Conservation (phyloP, 1,139 yeast species). For the Candida labiduridarum region DNA sequence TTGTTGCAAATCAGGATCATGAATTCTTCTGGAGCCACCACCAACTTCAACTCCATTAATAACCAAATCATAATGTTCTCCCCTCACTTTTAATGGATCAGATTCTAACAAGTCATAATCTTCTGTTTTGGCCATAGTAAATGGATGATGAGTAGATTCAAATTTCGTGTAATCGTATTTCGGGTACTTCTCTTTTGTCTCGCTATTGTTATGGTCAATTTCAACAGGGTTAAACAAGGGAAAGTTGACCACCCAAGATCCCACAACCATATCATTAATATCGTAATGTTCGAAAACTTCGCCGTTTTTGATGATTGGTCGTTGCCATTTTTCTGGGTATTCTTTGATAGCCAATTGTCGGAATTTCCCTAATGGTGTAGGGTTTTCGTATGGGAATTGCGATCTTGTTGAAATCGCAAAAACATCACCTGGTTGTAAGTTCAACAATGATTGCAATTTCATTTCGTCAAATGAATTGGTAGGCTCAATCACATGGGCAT, state of each 20-base stretch:
- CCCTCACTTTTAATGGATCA: constrained; percentile 68
- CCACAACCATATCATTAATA: constrained; percentile 50
- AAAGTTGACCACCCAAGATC: constrained; percentile 85
- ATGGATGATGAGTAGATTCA: constrained; percentile 92
- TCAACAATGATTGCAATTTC: constrained; percentile 33
- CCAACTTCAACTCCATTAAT: constrained; percentile 95
- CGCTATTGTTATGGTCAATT: constrained; percentile 32
- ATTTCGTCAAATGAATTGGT: constrained; percentile 19
- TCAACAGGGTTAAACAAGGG: constrained; percentile 86
- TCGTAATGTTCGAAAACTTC: constrained; percentile 20
- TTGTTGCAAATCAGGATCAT: constrained; percentile 76
- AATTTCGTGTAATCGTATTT: constrained; percentile 48
- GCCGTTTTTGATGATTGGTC: constrained; percentile 33
- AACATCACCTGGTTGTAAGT: constrained; percentile 68
- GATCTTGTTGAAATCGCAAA: constrained; percentile 77
- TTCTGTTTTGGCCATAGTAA: constrained; percentile 81
- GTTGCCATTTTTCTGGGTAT: constrained; percentile 54
- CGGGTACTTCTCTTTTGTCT: constrained; percentile 51
- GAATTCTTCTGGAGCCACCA: constrained; percentile 96
- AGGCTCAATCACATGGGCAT: constrained; percentile 25
- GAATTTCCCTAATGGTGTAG: constrained; percentile 89
- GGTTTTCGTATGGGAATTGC: constrained; percentile 75
- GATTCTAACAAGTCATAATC: constrained; percentile 61
- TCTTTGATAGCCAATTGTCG: constrained; percentile 70
- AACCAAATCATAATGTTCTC: constrained; percentile 95